These are phyloP conservation scores for Suillus tomentosus DNA, from an alignment of 768 basidiomycete species.

Conservation along the genomic window DNA sequence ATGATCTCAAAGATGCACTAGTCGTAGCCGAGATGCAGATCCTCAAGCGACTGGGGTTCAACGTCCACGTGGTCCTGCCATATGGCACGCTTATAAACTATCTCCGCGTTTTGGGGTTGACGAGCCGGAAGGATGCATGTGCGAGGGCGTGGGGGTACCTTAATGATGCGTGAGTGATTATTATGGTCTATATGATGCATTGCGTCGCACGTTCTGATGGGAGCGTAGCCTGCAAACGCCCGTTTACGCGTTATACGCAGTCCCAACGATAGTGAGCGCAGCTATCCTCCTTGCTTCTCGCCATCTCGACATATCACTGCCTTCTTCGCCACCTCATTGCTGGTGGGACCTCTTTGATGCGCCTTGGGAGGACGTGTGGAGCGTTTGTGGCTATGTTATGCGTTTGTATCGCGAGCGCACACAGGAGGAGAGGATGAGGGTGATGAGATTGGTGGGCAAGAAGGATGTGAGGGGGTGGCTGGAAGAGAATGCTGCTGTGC, in stretches of 20 bases:
- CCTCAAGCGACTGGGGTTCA: slow-evolving; percentile 93
- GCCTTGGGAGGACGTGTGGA: slow-evolving; percentile 85
- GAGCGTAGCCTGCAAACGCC: slow-evolving; percentile 82
- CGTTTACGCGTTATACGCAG: slow-evolving; percentile 85
- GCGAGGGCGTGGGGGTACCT: slow-evolving; percentile 90
- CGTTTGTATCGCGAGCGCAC: slow-evolving; percentile 67
- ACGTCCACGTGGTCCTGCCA: slow-evolving; percentile 89
- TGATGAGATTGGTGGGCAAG: slow-evolving; percentile 65
- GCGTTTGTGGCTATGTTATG: slow-evolving; percentile 83
- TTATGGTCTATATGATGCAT: not conserved
- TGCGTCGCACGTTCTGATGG: slow-evolving; percentile 4
- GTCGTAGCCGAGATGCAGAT: slow-evolving; percentile 98
- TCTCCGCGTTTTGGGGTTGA: slow-evolving; percentile 85
- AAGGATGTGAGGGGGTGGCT: slow-evolving; percentile 84
- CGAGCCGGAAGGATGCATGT: slow-evolving; percentile 67
- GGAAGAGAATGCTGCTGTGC: slow-evolving; percentile 45
- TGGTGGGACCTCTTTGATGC: slow-evolving; percentile 98
- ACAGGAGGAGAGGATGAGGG: slow-evolving; percentile 45
- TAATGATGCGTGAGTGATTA: slow-evolving; percentile 83
- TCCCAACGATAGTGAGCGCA: slow-evolving; percentile 88
- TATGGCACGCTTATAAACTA: slow-evolving; percentile 97
- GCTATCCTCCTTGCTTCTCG: slow-evolving; percentile 83
- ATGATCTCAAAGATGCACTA: slow-evolving; percentile 91
- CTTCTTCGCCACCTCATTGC: slow-evolving; percentile 64
- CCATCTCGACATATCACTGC: slow-evolving; percentile 71